Conservation (phyloP, 2,329 filamentous ascomycete species). For the Curvularia verruculosa region DNA sequence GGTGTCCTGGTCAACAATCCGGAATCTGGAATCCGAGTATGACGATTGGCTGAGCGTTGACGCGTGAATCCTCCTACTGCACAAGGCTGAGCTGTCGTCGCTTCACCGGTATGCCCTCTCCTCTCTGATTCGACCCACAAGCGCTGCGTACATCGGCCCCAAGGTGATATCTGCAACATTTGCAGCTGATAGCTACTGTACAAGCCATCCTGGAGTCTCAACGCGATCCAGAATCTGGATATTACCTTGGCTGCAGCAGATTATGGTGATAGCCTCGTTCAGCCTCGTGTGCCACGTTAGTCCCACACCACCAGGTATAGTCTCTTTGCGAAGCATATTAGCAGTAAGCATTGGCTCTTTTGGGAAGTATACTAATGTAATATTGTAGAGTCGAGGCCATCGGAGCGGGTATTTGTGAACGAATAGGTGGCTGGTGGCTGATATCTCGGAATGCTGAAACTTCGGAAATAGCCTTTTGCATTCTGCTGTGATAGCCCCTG, state of each 20-base stretch:
- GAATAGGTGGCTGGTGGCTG: no score
- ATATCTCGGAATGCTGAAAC: neutral
- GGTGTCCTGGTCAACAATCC: neutral
- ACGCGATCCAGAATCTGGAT: constrained; percentile 1
- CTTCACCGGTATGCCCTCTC: constrained; percentile 1
- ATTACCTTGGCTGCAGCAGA: neutral
- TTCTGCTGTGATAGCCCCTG: no score
- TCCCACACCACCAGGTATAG: neutral
- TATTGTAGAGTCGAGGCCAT: neutral
- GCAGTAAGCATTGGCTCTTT: no score
- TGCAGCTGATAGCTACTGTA: neutral
- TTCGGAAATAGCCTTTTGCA: neutral
- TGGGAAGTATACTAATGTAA: no score
- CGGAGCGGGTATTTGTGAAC: no score
- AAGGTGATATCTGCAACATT: neutral
- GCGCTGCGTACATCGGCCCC: neutral
- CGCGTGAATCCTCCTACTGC: neutral
- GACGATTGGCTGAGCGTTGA: neutral
- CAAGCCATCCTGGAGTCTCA: neutral
- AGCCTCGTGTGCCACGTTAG: neutral
- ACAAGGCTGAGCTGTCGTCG: neutral
- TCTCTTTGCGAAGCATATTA: neutral
- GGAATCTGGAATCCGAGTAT: neutral
- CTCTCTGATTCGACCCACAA: neutral
- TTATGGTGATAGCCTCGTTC: neutral